Conservation (phyloP, 768 basidiomycete species). For the Suillus brevipes region DNA sequence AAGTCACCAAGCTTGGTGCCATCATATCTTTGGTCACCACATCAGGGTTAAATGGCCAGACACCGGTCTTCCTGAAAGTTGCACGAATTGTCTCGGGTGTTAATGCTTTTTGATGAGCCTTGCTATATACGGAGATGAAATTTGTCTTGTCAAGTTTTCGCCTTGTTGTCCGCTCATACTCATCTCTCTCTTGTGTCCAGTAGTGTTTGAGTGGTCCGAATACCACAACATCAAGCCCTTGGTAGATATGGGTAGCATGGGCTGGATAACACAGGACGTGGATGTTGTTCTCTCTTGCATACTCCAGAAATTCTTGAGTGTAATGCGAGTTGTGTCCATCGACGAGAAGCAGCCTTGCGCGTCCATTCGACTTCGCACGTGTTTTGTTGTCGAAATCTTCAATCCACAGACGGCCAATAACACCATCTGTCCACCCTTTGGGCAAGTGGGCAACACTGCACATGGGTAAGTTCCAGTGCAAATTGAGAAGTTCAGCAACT, state of each 20-base stretch:
- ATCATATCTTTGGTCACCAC: constrained; percentile 15
- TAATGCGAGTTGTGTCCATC: constrained; percentile 17
- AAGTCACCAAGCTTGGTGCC: constrained; percentile 36
- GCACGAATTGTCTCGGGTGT: constrained; percentile 28
- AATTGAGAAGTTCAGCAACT: constrained; percentile 1
- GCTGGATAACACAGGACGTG: constrained; percentile 44
- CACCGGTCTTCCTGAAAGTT: constrained; percentile 33
- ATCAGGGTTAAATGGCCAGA: constrained; percentile 28
- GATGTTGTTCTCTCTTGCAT: constrained; percentile 35
- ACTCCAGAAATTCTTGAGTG: constrained; percentile 25
- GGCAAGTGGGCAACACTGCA: constrained; percentile 14
- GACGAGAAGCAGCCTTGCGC: constrained; percentile 29
- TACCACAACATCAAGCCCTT: constrained; percentile 43
- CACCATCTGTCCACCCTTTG: constrained; percentile 28
- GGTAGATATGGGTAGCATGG: constrained; percentile 46
- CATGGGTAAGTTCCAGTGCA: not conserved
- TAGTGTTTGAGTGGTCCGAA: constrained; percentile 33
- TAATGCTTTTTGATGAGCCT: constrained; percentile 16
- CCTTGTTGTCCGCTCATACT: not conserved
- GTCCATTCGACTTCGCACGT: constrained; percentile 20
- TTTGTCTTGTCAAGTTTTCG: constrained; percentile 5
- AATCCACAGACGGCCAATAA: constrained; percentile 27
- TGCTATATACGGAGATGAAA: constrained; percentile 17
- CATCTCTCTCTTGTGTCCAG: constrained; percentile 18
- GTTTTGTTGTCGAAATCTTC: constrained; percentile 34